These are phyloP conservation scores for Physocladia obscura DNA, from an alignment of 192 early-diverging fungal species.

Conservation along the genomic window DNA sequence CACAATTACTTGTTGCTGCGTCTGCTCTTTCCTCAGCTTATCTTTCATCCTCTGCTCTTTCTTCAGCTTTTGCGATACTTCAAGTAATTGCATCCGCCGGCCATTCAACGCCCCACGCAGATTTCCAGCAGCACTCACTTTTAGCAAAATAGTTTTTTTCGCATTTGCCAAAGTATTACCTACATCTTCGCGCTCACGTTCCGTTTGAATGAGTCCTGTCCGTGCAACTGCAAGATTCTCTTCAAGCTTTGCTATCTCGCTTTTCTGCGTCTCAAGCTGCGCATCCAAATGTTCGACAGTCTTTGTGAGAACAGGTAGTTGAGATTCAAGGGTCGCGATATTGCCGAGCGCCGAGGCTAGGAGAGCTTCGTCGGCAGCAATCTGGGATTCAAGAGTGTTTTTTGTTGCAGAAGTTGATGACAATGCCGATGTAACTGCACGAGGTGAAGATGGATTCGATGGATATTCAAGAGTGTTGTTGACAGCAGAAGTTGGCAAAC, in stretches of 20 bases:
- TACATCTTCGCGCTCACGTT: not conserved
- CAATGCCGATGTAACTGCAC: not conserved
- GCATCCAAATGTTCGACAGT: not conserved
- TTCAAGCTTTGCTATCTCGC: not conserved
- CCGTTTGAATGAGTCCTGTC: not conserved
- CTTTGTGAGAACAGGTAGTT: not conserved
- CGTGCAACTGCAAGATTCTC: not conserved
- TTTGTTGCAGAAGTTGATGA: not conserved
- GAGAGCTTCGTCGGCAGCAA: not conserved
- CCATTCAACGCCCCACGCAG: not conserved
- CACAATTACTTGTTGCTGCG: not conserved
- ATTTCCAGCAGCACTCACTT: not conserved
- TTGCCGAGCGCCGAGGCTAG: not conserved
- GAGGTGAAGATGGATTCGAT: not conserved
- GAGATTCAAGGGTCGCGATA: not conserved
- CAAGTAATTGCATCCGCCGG: not conserved
- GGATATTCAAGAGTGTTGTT: no score
- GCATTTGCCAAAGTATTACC: not conserved
- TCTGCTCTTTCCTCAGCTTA: no score
- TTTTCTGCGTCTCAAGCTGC: not conserved
- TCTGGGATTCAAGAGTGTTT: constrained; percentile 7
- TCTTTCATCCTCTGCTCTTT: not conserved
- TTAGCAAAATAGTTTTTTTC: not conserved
- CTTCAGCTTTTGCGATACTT: not conserved
- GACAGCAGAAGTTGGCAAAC: not conserved